Percentiles rank a stretch among this genome's conserved stretches.
Conservation (phyloP, 805 yeast species). For the Teunomyces cretensis region DNA sequence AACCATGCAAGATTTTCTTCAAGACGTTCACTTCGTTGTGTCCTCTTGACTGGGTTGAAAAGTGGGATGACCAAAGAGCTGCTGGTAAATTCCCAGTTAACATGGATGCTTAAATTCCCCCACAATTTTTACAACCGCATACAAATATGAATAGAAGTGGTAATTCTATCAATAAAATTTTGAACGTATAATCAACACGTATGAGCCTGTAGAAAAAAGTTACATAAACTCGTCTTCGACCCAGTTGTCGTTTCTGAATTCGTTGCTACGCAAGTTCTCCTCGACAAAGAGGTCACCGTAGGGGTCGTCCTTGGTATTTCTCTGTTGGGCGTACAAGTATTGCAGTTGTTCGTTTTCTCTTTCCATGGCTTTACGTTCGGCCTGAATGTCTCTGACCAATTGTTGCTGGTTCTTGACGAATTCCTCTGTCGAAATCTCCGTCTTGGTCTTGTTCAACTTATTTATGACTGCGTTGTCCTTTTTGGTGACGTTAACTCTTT, state of each 20-base stretch:
- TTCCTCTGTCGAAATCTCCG: slow-evolving; percentile 50
- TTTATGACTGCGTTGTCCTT: slow-evolving; percentile 62
- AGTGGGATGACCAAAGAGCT: slow-evolving; percentile 85
- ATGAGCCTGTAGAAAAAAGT: not conserved
- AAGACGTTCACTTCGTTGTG: slow-evolving; percentile 85
- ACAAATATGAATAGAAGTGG: not conserved
- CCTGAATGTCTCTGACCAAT: slow-evolving; percentile 32
- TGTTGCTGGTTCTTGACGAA: slow-evolving; percentile 34
- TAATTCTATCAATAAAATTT: slow-evolving; percentile 2
- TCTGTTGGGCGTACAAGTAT: slow-evolving; percentile 38
- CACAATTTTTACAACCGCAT: not conserved
- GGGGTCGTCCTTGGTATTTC: slow-evolving; percentile 31
- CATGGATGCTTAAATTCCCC: slow-evolving; percentile 13
- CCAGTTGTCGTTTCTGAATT: slow-evolving; percentile 50
- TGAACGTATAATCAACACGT: not conserved
- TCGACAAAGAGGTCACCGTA: slow-evolving; percentile 49
- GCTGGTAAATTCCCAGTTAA: slow-evolving; percentile 48
- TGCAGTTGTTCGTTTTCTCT: slow-evolving; percentile 33
- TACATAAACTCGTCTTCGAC: slow-evolving; percentile 58
- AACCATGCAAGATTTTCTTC: slow-evolving; percentile 94
- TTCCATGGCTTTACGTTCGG: slow-evolving; percentile 40
- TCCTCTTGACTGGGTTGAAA: slow-evolving; percentile 81
- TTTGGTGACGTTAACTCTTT: slow-evolving; percentile 50
- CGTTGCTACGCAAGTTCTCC: slow-evolving; percentile 44
- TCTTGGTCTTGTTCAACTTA: slow-evolving; percentile 61